Conservation (phyloP, 768 basidiomycete species). For the Lactarius pseudohatsudake region DNA sequence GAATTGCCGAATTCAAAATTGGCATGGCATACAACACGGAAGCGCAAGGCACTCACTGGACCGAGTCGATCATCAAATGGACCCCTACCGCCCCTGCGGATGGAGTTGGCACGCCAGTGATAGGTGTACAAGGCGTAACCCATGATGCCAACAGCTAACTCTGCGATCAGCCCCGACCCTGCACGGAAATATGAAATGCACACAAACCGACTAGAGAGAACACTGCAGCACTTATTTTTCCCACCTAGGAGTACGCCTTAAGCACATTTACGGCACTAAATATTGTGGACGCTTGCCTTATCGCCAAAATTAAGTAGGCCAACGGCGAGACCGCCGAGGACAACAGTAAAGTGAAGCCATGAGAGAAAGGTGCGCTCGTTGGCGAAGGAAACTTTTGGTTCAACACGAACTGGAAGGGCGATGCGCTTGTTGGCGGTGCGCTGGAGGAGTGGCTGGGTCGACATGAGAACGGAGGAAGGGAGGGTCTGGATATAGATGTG, state of each 20-base stretch:
- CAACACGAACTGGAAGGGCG: constrained; percentile 91
- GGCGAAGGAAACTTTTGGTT: constrained; percentile 93
- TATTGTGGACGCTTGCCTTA: constrained; percentile 51
- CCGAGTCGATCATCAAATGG: constrained; percentile 97
- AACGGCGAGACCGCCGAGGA: constrained; percentile 93
- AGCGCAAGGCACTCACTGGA: constrained; percentile 63
- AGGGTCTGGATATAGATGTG: constrained; percentile 2
- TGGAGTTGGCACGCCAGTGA: constrained; percentile 94
- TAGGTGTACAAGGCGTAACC: constrained; percentile 92
- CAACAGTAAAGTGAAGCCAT: constrained; percentile 98
- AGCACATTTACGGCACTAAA: constrained; percentile 3
- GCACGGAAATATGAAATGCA: neutral
- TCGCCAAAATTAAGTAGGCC: constrained; percentile 98
- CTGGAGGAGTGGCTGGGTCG: constrained; percentile 95
- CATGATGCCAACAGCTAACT: constrained; percentile 93
- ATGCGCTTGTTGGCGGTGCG: constrained; percentile 93
- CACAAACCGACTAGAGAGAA: constrained; percentile 88
- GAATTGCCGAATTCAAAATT: constrained; percentile 25
- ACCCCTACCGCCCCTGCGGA: constrained; percentile 85
- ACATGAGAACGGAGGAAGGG: constrained; percentile 54
- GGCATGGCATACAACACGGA: neutral
- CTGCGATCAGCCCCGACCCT: constrained; percentile 9
- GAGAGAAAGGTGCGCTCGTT: constrained; percentile 96
- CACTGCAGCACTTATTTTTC: constrained; percentile 94
- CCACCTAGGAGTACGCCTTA: constrained; percentile 53